These are phyloP conservation scores for Fonsecaea pedrosoi DNA, from an alignment of 2,329 filamentous ascomycete species.

Conservation along the genomic window DNA sequence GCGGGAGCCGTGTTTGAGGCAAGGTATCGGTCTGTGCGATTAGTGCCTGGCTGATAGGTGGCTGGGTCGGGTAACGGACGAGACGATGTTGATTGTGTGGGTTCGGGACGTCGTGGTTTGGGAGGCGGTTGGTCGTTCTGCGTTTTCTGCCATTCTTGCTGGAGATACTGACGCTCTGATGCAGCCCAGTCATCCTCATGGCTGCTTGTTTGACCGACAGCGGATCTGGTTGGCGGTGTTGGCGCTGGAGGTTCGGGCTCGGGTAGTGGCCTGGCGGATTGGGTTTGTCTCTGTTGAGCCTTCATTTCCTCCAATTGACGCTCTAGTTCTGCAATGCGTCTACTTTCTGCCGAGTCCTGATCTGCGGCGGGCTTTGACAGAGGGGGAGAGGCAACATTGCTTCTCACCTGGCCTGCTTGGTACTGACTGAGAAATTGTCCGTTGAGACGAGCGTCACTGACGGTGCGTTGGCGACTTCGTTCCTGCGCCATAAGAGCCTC, in stretches of 20 bases:
- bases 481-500: conserved; percentile 72
- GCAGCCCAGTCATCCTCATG: conserved; percentile 64
- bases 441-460: conserved; percentile 72
- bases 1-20: conserved; percentile 60
- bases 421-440: conserved; percentile 90
- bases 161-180: conserved; percentile 66
- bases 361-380: conserved; percentile 47
- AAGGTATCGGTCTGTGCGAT: conserved; percentile 63
- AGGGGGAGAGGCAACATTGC: conserved; percentile 36
- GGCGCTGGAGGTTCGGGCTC: conserved; percentile 22
- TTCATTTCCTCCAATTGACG: conserved; percentile 71
- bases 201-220: conserved; percentile 55
- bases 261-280: neutral
- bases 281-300: conserved; percentile 63
- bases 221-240: conserved; percentile 27
- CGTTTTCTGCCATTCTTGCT: conserved; percentile 60
- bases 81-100: conserved; percentile 32
- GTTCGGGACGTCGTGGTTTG: conserved; percentile 28
- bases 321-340: conserved; percentile 81
- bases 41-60: conserved; percentile 46
- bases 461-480: conserved; percentile 64
- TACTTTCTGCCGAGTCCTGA: conserved; percentile 59
- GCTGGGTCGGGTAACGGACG: conserved; percentile 58
- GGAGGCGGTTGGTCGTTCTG: conserved; percentile 44
- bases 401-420: conserved; percentile 69